These are phyloP conservation scores for Mycena maculata DNA, from an alignment of 768 basidiomycete genomes.

Conservation along the genomic window DNA sequence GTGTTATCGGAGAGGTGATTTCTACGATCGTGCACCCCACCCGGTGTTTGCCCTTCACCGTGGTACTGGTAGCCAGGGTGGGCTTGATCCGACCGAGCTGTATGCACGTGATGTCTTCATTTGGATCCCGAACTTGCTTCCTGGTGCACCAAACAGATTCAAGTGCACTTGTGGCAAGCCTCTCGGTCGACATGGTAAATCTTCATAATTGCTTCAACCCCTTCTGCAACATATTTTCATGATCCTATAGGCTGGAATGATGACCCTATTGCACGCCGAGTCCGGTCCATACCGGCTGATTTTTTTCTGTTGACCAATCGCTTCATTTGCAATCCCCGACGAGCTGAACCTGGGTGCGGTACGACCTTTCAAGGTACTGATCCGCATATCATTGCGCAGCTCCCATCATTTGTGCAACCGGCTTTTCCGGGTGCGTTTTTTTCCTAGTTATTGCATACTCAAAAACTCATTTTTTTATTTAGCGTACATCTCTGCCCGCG, in stretches of 20 bases:
- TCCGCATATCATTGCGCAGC: too few species aligned
- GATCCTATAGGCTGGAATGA: neutral
- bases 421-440: too few species aligned
- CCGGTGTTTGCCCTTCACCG: constrained; percentile 5
- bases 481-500: too few species aligned
- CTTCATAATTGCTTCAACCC: neutral
- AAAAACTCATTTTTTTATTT: too few species aligned
- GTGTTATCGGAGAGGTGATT: neutral
- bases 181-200: neutral
- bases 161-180: neutral
- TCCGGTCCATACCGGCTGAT: neutral
- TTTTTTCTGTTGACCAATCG: neutral
- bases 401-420: too few species aligned
- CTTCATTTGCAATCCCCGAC: neutral
- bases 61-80: too few species aligned
- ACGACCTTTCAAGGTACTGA: too few species aligned
- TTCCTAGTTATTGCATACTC: too few species aligned
- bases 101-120: neutral
- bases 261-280: constrained; percentile 4
- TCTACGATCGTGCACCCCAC: constrained; percentile 4
- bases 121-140: neutral
- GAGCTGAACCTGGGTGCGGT: neutral
- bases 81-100: neutral
- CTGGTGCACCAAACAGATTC: neutral
- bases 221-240: too few species aligned